phyloP scores from a whole-genome alignment of 768 basidiomycete genomes.

The Leccinum boreale region DNA sequence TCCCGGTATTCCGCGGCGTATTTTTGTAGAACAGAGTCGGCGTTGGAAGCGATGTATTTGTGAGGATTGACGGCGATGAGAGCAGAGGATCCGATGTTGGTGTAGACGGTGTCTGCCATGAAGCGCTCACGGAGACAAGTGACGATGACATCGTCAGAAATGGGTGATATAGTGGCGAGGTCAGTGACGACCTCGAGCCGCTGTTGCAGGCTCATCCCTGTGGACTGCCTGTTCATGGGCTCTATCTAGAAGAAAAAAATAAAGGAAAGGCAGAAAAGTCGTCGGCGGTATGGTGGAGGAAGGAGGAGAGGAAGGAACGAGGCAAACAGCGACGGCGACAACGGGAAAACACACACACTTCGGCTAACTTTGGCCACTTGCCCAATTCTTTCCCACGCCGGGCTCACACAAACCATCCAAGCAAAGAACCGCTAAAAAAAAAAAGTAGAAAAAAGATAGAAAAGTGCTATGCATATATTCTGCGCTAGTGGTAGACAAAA shows the following conservation, averaged over 20 bases:
- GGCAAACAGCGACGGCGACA: slow-evolving; percentile 15
- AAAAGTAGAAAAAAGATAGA: too few relatives aligned
- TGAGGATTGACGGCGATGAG: slow-evolving; percentile 91
- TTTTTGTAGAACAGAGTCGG: slow-evolving; percentile 79
- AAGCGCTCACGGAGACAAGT: slow-evolving; percentile 84
- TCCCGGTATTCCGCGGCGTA: slow-evolving; percentile 80
- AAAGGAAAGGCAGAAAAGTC: not conserved
- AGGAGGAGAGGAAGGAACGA: slow-evolving; percentile 15
- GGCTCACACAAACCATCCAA: not conserved
- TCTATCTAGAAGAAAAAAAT: not conserved
- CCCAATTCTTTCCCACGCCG: slow-evolving; percentile 21
- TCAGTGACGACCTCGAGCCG: slow-evolving; percentile 71
- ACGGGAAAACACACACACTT: slow-evolving; percentile 20
- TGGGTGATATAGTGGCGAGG: slow-evolving; percentile 60
- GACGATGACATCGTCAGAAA: slow-evolving; percentile 83
- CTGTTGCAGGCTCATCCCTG: slow-evolving; percentile 50
- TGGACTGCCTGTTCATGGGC: slow-evolving; percentile 43
- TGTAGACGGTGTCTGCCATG: slow-evolving; percentile 81
- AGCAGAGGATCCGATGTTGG: slow-evolving; percentile 62
- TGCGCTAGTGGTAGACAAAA: too few relatives aligned
- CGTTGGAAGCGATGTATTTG: slow-evolving; percentile 81
- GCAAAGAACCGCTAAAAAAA: not conserved
- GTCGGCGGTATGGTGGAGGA: slow-evolving; percentile 8
- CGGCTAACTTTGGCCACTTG: slow-evolving; percentile 17
- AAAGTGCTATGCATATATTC: too few relatives aligned